Conservation (phyloP, 1,139 yeast genomes). For the Zygoascus sp. region DNA sequence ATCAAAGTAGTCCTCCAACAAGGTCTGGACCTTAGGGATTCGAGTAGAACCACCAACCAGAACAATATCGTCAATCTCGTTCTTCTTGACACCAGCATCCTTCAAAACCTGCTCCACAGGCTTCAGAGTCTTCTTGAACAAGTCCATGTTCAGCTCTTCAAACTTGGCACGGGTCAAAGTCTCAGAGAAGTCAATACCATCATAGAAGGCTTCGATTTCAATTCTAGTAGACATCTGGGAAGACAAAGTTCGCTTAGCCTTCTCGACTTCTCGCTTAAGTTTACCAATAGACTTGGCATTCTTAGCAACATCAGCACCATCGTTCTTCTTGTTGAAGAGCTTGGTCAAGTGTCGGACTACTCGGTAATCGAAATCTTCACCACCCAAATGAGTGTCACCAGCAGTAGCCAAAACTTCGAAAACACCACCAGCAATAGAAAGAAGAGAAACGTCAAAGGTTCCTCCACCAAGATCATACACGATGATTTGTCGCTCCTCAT, state of each 20-base stretch:
- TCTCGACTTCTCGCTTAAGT: conserved; percentile 93
- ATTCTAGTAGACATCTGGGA: conserved; percentile 86
- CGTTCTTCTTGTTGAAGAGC: conserved; percentile 84
- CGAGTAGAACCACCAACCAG: conserved; percentile 97
- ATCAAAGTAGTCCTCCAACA: conserved; percentile 79
- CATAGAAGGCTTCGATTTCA: conserved; percentile 92
- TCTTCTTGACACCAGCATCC: conserved; percentile 80
- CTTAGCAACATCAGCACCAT: conserved; percentile 58
- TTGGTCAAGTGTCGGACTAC: conserved; percentile 80
- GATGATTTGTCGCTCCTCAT: conserved; percentile 82
- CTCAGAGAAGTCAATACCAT: conserved; percentile 93
- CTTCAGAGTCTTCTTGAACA: conserved; percentile 83
- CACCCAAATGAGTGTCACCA: conserved; percentile 90
- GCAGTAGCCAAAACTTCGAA: conserved; percentile 90
- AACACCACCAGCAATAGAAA: conserved; percentile 70
- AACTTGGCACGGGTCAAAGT: conserved; percentile 92
- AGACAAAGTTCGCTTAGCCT: conserved; percentile 92
- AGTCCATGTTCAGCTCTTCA: conserved; percentile 83
- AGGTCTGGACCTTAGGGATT: conserved; percentile 94
- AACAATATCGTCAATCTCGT: conserved; percentile 85
- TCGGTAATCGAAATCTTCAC: conserved; percentile 94
- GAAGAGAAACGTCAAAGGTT: conserved; percentile 79
- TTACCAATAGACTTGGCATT: conserved; percentile 81
- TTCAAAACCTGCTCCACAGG: conserved; percentile 91
- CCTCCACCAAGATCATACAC: conserved; percentile 97